phyloP scores from a whole-genome alignment of 768 basidiomycete genomes.

The Amylocystis lapponica region DNA sequence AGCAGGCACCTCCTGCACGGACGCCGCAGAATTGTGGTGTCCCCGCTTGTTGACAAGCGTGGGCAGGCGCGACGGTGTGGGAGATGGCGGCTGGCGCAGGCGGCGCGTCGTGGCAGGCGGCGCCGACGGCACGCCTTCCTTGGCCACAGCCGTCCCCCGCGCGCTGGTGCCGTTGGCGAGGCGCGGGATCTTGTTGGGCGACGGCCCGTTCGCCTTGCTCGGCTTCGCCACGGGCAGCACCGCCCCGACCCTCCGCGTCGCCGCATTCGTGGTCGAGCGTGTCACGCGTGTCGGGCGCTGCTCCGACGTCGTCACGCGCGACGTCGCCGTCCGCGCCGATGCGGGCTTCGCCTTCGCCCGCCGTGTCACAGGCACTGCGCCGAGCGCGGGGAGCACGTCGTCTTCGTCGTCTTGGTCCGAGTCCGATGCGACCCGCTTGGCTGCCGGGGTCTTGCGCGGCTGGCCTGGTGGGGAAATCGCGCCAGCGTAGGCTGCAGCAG shows the following conservation, averaged over 20 bases:
- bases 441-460: conserved; percentile 81
- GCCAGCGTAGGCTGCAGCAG: conserved; percentile 63
- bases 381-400: conserved; percentile 62
- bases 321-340: conserved; percentile 26
- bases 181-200: conserved; percentile 36
- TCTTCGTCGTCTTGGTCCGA: conserved; percentile 63
- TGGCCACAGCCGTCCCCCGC: conserved; percentile 43
- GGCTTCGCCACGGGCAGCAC: conserved; percentile 18
- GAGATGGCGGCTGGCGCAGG: conserved; percentile 47
- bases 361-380: conserved; percentile 37
- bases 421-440: conserved; percentile 64
- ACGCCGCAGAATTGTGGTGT: conserved; percentile 36
- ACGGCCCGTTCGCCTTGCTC: conserved; percentile 22
- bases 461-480: conserved; percentile 76
- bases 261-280: conserved; percentile 56
- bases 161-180: conserved; percentile 39
- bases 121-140: conserved; percentile 19
- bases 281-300: conserved; percentile 71
- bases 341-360: conserved; percentile 20
- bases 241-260: conserved; percentile 19
- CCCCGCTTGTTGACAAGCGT: conserved; percentile 57
- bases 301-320: conserved; percentile 59
- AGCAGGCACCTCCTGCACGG: conserved; percentile 30
- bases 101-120: conserved; percentile 28
- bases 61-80: conserved; percentile 72